Base-by-base conservation (phyloP, 2,329 filamentous ascomycete species). In the Fusarium oxysporum region DNA sequence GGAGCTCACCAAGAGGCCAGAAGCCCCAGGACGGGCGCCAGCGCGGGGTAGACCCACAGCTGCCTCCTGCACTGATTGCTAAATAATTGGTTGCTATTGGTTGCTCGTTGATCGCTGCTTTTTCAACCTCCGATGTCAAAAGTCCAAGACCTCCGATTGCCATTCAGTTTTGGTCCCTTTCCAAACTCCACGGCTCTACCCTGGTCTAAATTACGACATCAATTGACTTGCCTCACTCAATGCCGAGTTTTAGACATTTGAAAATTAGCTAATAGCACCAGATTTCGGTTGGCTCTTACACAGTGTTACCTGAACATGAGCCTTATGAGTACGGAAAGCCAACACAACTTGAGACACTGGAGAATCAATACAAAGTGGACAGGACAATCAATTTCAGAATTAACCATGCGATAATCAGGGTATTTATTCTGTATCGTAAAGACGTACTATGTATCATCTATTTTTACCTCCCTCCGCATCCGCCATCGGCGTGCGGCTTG, bases 1-100 rank as follows among this genome's bases (percentile, higher is more conserved):
- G 76, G 66, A 73, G 73, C 60, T 66, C 72, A 67, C 19, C 60
- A 47, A 76, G 69, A 74, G 72, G 72, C 72, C 69, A 74, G 68
- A 37, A 62, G 62, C 62, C 45, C 43, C 64, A 74, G 62, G 43
- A 58, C 58, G 61, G 72, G 53, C 68, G 61, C 68, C 73, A 77
- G 76, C 77, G 76, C 76, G 77, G 77, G 76, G 76, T 78, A 79
- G 71, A 64, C 63, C 68, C 71, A 75, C 76, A 69, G 55, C 41
- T 44, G 58, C 55, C 68, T 65, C 61, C 71, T 74, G 59, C 68
- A 63, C 70, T 76, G 77, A 79, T 80, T 80, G 77, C 65, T 79
- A 80, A 80, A 76, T 76, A 37, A 51, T 37, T 38, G 25, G 56
- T 40, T 37, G 8, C 50, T 45, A 80, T 80, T 80, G 77, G 78